These are phyloP conservation scores for Houttuynia cordata DNA, from an alignment of 164 flowering plant species.

Conservation along the genomic window DNA sequence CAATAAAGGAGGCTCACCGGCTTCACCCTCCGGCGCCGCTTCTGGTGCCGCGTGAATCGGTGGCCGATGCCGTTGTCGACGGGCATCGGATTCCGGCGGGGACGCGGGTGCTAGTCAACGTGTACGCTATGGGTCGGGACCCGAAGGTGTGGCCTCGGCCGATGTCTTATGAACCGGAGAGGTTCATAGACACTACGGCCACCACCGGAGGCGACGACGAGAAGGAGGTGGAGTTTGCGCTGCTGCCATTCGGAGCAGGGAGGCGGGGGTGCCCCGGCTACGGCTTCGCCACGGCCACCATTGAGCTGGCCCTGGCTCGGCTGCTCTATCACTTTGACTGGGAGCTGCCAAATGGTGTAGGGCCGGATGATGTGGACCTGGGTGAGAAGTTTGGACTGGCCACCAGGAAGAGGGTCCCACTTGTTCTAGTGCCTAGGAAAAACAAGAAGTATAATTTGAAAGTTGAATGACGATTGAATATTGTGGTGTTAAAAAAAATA, in stretches of 20 bases:
- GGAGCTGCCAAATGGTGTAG: conserved; percentile 1
- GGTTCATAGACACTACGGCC: background rate
- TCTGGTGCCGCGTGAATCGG: conserved; percentile 26
- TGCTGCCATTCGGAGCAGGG: background rate
- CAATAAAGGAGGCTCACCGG: conserved; percentile 22
- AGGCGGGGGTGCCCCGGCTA: conserved; percentile 2
- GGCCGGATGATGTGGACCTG: background rate
- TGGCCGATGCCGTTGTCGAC: background rate
- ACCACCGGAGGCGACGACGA: background rate
- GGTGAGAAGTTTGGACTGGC: background rate
- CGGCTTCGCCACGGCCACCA: background rate
- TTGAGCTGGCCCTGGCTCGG: background rate
- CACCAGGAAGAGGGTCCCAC: conserved; percentile 1
- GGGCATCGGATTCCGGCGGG: background rate
- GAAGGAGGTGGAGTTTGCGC: background rate
- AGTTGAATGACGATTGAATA: too few relatives aligned
- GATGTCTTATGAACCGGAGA: background rate
- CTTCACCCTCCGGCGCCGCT: conserved; percentile 36
- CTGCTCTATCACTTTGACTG: background rate
- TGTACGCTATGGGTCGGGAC: conserved; percentile 1
- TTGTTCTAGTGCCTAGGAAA: background rate
- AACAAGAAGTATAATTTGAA: background rate
- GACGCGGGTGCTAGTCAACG: background rate
- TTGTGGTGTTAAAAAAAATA: too few relatives aligned
- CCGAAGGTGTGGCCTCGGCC: background rate